phyloP scores from a whole-genome alignment of 2,329 filamentous ascomycete genomes.

The Aspergillus uvarum region DNA sequence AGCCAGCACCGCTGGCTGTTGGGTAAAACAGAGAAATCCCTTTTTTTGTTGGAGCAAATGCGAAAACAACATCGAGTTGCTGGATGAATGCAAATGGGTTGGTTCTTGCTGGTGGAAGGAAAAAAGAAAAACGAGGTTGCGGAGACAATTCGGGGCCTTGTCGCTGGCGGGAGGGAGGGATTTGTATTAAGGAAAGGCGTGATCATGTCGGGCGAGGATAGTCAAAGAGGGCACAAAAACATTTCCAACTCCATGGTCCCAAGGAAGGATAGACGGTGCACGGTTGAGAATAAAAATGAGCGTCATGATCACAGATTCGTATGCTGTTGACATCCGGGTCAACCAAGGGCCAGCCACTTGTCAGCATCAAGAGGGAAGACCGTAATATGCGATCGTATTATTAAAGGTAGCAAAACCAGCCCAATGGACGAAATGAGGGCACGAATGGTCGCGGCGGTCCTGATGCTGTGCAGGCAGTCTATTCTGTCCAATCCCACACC shows the following conservation, averaged over 20 bases:
- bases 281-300: constrained; percentile 20
- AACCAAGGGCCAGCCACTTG: constrained; percentile 30
- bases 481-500: constrained; percentile 95
- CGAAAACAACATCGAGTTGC: constrained; percentile 7
- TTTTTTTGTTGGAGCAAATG: neutral
- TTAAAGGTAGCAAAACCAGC: constrained; percentile 6
- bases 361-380: constrained; percentile 25
- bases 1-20: constrained; percentile 19
- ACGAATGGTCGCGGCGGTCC: neutral
- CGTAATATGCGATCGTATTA: constrained; percentile 25
- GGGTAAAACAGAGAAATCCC: neutral
- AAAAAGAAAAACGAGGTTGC: constrained; percentile 10
- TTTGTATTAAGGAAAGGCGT: constrained; percentile 19
- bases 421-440: constrained; percentile 5
- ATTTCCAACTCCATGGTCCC: constrained; percentile 24
- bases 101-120: neutral
- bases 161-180: constrained; percentile 10
- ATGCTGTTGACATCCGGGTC: constrained; percentile 31
- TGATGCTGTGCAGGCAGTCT: constrained; percentile 15
- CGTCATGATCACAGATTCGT: constrained; percentile 26
- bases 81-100: constrained; percentile 3
- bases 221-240: constrained; percentile 12
- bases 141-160: constrained; percentile 9
- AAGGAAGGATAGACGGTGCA: constrained; percentile 22
- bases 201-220: constrained; percentile 16